Conservation (phyloP, 2,329 filamentous ascomycete species). For the Arthrobotrys conoides region DNA sequence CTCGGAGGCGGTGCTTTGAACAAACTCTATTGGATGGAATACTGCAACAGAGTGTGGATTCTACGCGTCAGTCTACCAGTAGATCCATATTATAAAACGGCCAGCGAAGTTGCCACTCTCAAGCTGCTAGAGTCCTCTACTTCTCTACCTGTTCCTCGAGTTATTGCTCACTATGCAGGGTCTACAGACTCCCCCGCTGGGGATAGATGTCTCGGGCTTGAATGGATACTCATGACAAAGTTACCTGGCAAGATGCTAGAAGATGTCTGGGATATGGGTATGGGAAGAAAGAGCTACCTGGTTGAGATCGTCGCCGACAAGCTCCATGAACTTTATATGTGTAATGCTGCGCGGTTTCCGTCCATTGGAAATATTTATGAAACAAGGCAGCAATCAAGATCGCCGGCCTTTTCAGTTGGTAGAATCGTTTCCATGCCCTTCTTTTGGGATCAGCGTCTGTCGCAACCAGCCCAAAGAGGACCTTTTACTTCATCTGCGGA, state of each 20-base stretch:
- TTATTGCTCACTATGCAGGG: conserved; percentile 40
- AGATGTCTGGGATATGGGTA: conserved; percentile 63
- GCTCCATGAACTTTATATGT: conserved; percentile 65
- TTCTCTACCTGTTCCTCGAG: conserved; percentile 63
- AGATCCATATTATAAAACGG: conserved; percentile 22
- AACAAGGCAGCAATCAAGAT: background rate
- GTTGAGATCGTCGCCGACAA: conserved; percentile 64
- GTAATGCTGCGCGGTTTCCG: conserved; percentile 42
- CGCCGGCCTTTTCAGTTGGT: conserved; percentile 50
- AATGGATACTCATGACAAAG: conserved; percentile 65
- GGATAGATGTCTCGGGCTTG: conserved; percentile 64
- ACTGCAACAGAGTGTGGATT: background rate
- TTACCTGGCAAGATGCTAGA: conserved; percentile 64
- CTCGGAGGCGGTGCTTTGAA: conserved; percentile 26
- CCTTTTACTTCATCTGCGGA: conserved; percentile 67
- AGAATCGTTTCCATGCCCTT: conserved; percentile 66
- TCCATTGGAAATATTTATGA: conserved; percentile 65
- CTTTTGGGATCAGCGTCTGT: conserved; percentile 65
- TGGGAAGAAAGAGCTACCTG: conserved; percentile 62
- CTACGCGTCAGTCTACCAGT: conserved; percentile 19
- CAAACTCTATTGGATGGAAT: conserved; percentile 12
- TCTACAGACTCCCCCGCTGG: conserved; percentile 61
- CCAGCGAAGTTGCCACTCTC: conserved; percentile 63
- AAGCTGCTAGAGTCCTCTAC: conserved; percentile 63
- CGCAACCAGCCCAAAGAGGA: conserved; percentile 66